Evolutionary conservation across 345 rosid genomes (phyloP).

Genomic region (Euphorbia peplus): DNA sequence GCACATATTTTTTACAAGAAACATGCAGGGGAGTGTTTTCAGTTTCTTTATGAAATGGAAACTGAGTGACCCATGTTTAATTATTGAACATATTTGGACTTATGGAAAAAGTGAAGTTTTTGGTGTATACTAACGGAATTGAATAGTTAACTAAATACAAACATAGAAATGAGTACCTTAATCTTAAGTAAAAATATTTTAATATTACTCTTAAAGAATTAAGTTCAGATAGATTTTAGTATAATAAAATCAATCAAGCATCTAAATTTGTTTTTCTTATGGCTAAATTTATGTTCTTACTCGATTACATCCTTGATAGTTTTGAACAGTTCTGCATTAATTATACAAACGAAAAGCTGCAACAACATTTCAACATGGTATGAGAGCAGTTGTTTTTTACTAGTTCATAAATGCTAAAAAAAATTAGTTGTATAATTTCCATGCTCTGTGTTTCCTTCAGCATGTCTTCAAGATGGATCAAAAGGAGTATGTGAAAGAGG

Average conservation of each 20-base stretch:
- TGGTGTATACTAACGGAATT: too few species aligned
- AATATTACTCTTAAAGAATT: too few species aligned
- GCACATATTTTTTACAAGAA: too few species aligned
- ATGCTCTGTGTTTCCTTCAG: constrained; percentile 40
- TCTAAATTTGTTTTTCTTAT: constrained; percentile 1
- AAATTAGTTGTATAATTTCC: constrained; percentile 28
- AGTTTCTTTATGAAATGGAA: too few species aligned
- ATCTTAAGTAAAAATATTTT: too few species aligned
- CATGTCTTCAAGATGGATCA: constrained; percentile 94
- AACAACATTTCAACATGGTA: constrained; percentile 99
- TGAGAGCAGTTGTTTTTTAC: constrained; percentile 46
- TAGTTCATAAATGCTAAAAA: constrained; percentile 18
- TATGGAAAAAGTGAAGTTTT: too few species aligned
- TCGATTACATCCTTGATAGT: constrained; percentile 38
- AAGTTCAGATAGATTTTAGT: too few species aligned
- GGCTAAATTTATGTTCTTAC: constrained; percentile 5
- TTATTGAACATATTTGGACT: too few species aligned
- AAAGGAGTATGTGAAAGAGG: constrained; percentile 64
- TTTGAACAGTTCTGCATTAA: constrained; percentile 95
- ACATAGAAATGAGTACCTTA: too few species aligned
- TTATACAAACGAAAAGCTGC: constrained; percentile 88
- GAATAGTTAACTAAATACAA: too few species aligned
- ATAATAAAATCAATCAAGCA: not conserved
- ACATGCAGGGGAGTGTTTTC: too few species aligned
- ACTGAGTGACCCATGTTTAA: too few species aligned